A percentile compares a stretch with the other conserved stretches of the same genome.
These are phyloP conservation scores for Grigorovia humatica DNA, from an alignment of 805 yeast species.

Conservation along the genomic window DNA sequence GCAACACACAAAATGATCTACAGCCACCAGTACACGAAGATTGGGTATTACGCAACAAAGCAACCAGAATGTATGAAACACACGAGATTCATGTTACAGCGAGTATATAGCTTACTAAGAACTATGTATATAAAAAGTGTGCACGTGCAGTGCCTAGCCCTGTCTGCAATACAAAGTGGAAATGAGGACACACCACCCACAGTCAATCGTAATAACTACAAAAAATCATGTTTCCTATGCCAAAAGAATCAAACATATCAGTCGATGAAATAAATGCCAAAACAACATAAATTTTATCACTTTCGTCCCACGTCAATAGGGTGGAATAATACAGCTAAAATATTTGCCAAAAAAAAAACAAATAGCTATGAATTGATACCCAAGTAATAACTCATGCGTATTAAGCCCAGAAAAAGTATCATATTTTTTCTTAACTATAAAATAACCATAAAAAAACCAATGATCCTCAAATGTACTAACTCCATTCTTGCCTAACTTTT, in stretches of 20 bases:
- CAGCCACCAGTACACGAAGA: background rate
- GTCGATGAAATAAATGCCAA: slow-evolving; percentile 13
- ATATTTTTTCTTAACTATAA: background rate
- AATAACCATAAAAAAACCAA: background rate
- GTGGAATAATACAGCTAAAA: slow-evolving; percentile 7
- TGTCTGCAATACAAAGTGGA: background rate
- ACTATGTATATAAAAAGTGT: too few species aligned
- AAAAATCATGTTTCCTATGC: slow-evolving; percentile 6
- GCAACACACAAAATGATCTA: background rate
- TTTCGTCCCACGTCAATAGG: slow-evolving; percentile 28
- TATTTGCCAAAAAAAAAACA: background rate
- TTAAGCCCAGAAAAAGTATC: too few species aligned
- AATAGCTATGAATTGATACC: background rate
- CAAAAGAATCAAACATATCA: slow-evolving; percentile 28
- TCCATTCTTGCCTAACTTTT: background rate
- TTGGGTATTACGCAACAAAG: background rate
- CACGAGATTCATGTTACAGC: background rate
- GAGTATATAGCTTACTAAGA: background rate
- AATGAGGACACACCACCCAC: background rate
- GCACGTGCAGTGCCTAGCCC: background rate
- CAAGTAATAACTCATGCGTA: background rate
- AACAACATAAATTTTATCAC: slow-evolving; percentile 10
- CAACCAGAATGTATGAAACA: background rate
- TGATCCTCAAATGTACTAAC: slow-evolving; percentile 6
- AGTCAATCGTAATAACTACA: background rate